Evolutionary conservation across 2,329 filamentous ascomycete species (phyloP).

Genomic region (Leptographium wingfieldii): DNA sequence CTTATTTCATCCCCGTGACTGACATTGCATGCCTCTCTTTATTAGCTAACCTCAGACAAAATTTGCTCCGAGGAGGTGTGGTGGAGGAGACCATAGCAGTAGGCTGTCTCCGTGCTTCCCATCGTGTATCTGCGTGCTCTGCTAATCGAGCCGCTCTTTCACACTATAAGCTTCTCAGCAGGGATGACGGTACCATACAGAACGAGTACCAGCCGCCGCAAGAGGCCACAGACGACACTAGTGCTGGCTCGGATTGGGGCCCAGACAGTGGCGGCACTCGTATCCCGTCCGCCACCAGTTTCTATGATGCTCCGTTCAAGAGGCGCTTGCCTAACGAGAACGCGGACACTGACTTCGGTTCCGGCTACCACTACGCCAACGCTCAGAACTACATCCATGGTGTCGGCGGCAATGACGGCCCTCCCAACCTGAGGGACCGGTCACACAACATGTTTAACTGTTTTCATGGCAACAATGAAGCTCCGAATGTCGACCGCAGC

Average conservation of each 20-base stretch:
- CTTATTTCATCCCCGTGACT: neutral
- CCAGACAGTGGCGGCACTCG: neutral
- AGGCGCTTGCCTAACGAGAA: neutral
- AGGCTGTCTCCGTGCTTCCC: neutral
- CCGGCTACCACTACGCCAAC: neutral
- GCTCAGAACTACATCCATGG: neutral
- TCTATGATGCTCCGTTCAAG: neutral
- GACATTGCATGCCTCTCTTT: neutral
- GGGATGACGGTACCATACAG: neutral
- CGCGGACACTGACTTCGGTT: neutral
- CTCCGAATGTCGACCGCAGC: no score
- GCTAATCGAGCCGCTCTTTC: neutral
- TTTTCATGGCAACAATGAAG: no score
- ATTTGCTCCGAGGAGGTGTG: constrained; percentile 36
- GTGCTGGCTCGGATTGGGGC: neutral
- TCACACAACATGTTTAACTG: neutral
- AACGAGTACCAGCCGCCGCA: neutral
- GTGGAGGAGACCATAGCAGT: constrained; percentile 23
- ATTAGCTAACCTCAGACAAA: constrained; percentile 32
- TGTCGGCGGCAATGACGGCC: neutral
- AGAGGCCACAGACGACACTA: neutral
- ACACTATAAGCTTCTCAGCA: neutral
- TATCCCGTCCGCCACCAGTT: neutral
- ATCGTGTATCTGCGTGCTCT: constrained; percentile 13
- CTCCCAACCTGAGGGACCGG: neutral